Conservation (phyloP, 2,329 filamentous ascomycete species). For the Hypocrella siamensis region DNA sequence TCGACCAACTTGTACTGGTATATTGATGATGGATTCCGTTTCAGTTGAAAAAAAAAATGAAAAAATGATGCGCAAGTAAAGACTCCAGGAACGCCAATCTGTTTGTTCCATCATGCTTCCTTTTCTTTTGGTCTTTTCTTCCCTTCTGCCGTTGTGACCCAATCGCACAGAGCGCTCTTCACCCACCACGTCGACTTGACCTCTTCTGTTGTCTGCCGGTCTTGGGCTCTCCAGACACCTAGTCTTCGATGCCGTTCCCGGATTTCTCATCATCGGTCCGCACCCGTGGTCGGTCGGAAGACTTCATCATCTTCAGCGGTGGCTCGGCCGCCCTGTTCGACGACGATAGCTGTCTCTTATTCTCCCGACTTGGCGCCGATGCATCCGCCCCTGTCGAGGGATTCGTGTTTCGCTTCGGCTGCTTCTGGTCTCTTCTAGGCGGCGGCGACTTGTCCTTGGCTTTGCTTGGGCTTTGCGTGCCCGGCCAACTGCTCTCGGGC, state of each 20-base stretch:
- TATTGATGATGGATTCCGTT: background rate
- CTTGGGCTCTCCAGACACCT: conserved; percentile 3
- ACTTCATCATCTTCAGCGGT: conserved; percentile 12
- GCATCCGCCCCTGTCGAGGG: no score
- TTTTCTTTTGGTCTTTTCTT: no score
- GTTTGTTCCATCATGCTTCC: no score
- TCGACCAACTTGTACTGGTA: no score
- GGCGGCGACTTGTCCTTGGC: conserved; percentile 6
- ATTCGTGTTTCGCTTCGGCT: no score
- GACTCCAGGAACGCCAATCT: no score
- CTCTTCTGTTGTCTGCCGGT: background rate
- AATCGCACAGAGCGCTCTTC: no score
- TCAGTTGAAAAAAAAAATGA: background rate
- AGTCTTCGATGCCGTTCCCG: conserved; percentile 26
- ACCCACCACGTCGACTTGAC: no score
- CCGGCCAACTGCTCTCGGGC: conserved; percentile 11
- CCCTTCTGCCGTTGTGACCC: no score
- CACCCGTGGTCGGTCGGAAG: conserved; percentile 2
- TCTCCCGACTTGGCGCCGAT: conserved; percentile 9
- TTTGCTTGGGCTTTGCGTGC: conserved; percentile 6
- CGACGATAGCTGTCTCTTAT: conserved; percentile 15
- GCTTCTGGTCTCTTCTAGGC: conserved; percentile 5
- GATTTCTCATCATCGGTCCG: conserved; percentile 24
- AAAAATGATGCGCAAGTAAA: no score
- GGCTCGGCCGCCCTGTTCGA: conserved; percentile 10